These are phyloP conservation scores for Rubia occidens DNA, from an alignment of 305 asterid species.

Conservation along the genomic window DNA sequence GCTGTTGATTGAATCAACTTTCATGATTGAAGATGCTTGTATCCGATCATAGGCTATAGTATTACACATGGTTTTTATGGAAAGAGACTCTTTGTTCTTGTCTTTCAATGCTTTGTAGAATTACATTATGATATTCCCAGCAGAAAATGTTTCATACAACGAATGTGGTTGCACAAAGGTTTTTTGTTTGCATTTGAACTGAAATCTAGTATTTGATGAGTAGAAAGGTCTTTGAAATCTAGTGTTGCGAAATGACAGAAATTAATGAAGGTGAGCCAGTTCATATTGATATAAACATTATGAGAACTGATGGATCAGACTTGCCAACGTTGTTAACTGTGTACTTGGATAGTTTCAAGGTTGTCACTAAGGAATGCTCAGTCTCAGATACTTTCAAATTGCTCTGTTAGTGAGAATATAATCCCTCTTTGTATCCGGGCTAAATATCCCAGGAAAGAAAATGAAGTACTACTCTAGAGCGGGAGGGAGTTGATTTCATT, in stretches of 20 bases:
- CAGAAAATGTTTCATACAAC: no score
- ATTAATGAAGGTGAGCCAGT: constrained; percentile 24
- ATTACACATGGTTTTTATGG: no score
- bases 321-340: constrained; percentile 9
- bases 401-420: constrained; percentile 24
- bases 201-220: no score
- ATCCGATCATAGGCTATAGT: neutral
- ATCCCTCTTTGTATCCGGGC: neutral
- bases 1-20: neutral
- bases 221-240: no score
- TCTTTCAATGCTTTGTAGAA: no score
- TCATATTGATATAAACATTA: neutral
- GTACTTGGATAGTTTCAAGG: constrained; percentile 20
- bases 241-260: constrained; percentile 30
- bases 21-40: neutral
- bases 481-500: no score
- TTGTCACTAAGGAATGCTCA: constrained; percentile 23
- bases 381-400: constrained; percentile 34
- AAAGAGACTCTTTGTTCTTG: no score
- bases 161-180: no score
- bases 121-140: no score
- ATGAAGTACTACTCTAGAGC: no score
- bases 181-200: no score
- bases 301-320: neutral
- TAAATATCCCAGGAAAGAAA: neutral